Base-by-base conservation (phyloP, 306 rosid genomes). In the Purshia tridentata region DNA sequence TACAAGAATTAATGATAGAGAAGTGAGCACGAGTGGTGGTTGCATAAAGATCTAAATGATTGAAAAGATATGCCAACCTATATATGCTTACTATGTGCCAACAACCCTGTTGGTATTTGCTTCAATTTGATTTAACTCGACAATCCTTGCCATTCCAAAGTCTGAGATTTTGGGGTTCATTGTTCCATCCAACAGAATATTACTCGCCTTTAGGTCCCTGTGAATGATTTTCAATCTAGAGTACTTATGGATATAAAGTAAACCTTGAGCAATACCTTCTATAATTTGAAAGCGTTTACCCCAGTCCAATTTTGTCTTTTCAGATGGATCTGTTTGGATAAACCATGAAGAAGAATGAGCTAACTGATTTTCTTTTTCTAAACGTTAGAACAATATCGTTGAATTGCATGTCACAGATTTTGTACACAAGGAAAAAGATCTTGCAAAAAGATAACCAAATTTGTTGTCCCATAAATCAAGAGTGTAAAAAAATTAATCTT, bases 211-310 rank as follows among this genome's bases (percentile, higher is more conserved):
- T 58, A 80, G 3, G 56, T 74, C 69, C 13, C 76, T 68, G n/a
- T 74, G 76, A 0, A 75, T 70, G 0, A 75, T 75, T 37, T 15
- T 61, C 62, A 61, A 39, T 11, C 81, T 76, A 0, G 72, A 76
- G 55, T 81, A 73, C 37, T 77, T 69, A 19, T 81, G 85, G 4
- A 77, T 59, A 81, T 77, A 81, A 47, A 72, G 49, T 13, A 73
- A 8, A 5, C 76, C 79, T 16, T 70, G 56, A 51, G 63, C 73
- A 1, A 54, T 23, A 4, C 73, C 61, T 10, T 51, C 18, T 51
- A 69, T 82, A 19, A 86, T 88, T 20, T 71, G 77, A 60, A 80
- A 78, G 1, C 85, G 83, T 45, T 41, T 63, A 6, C 68, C 69
- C 93, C 89, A 88, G 6, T 78, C 65, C 11, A 86, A 6, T 19